phyloP scores from a whole-genome alignment of 2,329 filamentous ascomycete genomes.

The Cordyceps militaris region DNA sequence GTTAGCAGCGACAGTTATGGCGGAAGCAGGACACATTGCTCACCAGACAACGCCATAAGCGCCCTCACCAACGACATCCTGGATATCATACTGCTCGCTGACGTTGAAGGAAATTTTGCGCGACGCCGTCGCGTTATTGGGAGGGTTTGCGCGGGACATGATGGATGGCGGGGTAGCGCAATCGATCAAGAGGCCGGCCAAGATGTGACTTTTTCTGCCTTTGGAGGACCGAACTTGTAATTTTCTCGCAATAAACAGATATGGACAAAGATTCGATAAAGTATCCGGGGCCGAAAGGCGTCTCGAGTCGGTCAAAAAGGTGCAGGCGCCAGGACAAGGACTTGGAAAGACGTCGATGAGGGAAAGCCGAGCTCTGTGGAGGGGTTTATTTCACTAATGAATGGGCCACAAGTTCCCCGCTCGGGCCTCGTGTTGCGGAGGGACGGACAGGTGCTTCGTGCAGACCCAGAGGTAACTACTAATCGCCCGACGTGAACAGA shows the following conservation, averaged over 20 bases:
- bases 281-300: background rate
- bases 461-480: background rate
- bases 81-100: conserved; percentile 98
- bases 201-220: background rate
- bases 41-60: conserved; percentile 98
- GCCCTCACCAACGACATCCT: conserved; percentile 97
- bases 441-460: background rate
- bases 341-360: background rate
- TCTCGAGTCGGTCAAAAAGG: background rate
- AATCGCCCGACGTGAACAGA: conserved; percentile 1
- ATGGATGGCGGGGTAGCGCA: conserved; percentile 17
- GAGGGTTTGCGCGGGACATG: conserved; percentile 53
- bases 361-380: conserved; percentile 4
- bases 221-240: background rate
- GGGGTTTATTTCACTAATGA: conserved; percentile 7
- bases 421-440: conserved; percentile 12
- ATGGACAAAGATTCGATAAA: background rate
- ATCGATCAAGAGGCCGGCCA: background rate
- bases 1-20: conserved; percentile 5
- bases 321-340: conserved; percentile 5
- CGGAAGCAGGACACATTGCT: conserved; percentile 27
- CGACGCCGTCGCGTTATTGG: conserved; percentile 54
- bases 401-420: conserved; percentile 11
- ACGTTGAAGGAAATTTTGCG: conserved; percentile 99
- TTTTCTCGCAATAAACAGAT: background rate